A percentile compares a stretch with the other conserved stretches of the same genome.
Conservation (phyloP, 2,329 filamentous ascomycete species). For the Didymella segeticola region DNA sequence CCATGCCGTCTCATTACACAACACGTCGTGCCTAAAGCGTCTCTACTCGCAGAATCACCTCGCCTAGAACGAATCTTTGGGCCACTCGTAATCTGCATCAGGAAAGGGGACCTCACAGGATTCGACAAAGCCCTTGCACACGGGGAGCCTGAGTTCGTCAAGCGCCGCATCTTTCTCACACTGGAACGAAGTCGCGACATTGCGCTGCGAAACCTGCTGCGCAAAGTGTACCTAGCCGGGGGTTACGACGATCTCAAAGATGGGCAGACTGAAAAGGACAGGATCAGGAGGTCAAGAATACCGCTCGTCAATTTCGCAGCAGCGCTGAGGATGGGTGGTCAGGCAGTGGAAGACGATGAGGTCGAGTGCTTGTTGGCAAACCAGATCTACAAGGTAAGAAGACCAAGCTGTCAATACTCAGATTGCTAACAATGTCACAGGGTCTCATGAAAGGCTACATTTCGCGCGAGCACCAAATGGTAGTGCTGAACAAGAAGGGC, state of each 20-base stretch:
- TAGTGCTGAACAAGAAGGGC: constrained; percentile 90
- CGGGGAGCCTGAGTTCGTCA: constrained; percentile 92
- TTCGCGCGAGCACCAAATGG: constrained; percentile 83
- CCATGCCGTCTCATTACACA: constrained; percentile 89
- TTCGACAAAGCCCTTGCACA: constrained; percentile 83
- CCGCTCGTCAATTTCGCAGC: constrained; percentile 84
- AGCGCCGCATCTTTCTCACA: constrained; percentile 90
- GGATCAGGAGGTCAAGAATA: constrained; percentile 74
- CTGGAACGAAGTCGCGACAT: constrained; percentile 92
- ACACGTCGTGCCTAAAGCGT: constrained; percentile 78
- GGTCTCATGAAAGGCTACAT: constrained; percentile 98
- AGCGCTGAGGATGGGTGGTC: constrained; percentile 75
- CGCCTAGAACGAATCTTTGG: constrained; percentile 78
- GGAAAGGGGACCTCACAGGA: constrained; percentile 77
- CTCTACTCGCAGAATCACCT: constrained; percentile 77
- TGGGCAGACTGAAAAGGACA: constrained; percentile 65
- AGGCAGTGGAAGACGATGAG: constrained; percentile 82
- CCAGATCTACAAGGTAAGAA: constrained; percentile 93
- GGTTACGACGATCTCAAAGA: constrained; percentile 80
- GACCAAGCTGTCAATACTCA: neutral
- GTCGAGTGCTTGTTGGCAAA: constrained; percentile 95
- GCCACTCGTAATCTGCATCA: constrained; percentile 80
- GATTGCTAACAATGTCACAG: constrained; percentile 56
- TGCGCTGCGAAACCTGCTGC: constrained; percentile 85
- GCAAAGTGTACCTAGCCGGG: constrained; percentile 86